A percentile compares a stretch with the other conserved stretches of the same genome.
Evolutionary conservation across 345 rosid species (phyloP).

Genomic region (Linum tenue): DNA sequence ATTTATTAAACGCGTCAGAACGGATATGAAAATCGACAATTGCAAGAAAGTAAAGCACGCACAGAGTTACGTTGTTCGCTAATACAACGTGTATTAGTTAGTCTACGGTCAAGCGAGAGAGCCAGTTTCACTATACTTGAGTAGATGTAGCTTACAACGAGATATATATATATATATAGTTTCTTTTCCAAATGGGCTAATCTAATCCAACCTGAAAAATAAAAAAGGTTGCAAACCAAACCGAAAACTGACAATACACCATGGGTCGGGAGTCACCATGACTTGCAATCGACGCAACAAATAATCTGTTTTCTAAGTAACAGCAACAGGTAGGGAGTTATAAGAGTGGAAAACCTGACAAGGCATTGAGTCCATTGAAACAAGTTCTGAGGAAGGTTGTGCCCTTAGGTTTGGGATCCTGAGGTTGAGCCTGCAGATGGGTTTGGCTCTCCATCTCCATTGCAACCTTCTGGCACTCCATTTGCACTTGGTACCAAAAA

Average conservation of each 20-base stretch:
- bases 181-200: not conserved
- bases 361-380: conserved; percentile 56
- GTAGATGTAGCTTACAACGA: too few species aligned
- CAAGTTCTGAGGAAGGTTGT: conserved; percentile 52
- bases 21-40: too few species aligned
- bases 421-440: conserved; percentile 15
- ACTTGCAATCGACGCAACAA: too few species aligned
- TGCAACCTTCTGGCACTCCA: conserved; percentile 14
- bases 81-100: too few species aligned
- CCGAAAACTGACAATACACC: too few species aligned
- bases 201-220: too few species aligned
- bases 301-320: too few species aligned
- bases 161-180: not conserved
- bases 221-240: too few species aligned
- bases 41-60: too few species aligned
- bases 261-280: too few species aligned
- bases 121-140: not conserved
- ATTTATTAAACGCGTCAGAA: not conserved
- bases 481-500: conserved; percentile 3
- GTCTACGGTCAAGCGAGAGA: not conserved
- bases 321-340: too few species aligned
- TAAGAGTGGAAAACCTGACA: conserved; percentile 35
- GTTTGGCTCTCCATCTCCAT: conserved; percentile 32
- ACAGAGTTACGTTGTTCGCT: not conserved
- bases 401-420: conserved; percentile 26